Percentiles rank a stretch among this genome's conserved stretches.
Conservation (phyloP, 441 rosid genomes). For the Dalechampia spathulata region DNA sequence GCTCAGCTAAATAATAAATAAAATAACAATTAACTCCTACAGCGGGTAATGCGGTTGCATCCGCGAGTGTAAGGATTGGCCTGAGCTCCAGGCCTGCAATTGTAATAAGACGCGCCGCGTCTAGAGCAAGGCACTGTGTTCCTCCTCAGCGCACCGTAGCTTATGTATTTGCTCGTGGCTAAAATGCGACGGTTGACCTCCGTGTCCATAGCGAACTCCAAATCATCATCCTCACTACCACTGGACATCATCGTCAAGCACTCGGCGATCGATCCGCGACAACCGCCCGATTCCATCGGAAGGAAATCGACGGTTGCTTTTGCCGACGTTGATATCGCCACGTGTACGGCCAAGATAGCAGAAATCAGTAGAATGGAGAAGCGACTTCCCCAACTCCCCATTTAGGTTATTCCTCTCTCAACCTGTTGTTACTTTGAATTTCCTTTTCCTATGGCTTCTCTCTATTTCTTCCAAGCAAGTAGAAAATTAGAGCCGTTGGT, state of each 20-base stretch:
- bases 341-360: conserved; percentile 37
- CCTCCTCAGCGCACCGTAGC: conserved; percentile 79
- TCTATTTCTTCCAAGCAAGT: no score
- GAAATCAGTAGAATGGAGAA: conserved; percentile 23
- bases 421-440: no score
- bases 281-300: conserved; percentile 30
- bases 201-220: conserved; percentile 56
- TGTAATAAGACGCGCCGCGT: conserved; percentile 83
- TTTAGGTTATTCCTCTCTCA: no score
- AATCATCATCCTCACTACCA: conserved; percentile 35
- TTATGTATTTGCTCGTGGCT: conserved; percentile 48
- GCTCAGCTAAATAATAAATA: no score
- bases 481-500: no score
- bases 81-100: conserved; percentile 62
- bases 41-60: conserved; percentile 59
- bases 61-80: conserved; percentile 84
- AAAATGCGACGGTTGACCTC: conserved; percentile 72
- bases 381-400: no score
- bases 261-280: conserved; percentile 68
- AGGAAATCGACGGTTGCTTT: conserved; percentile 29
- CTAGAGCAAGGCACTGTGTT: conserved; percentile 73
- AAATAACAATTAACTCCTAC: conserved; percentile 35
- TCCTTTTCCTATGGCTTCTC: no score
- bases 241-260: conserved; percentile 28
- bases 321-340: conserved; percentile 19